A percentile compares a stretch with the other conserved stretches of the same genome.
Conservation (phyloP, 208 protist species). For the Crithidia thermophila region DNA sequence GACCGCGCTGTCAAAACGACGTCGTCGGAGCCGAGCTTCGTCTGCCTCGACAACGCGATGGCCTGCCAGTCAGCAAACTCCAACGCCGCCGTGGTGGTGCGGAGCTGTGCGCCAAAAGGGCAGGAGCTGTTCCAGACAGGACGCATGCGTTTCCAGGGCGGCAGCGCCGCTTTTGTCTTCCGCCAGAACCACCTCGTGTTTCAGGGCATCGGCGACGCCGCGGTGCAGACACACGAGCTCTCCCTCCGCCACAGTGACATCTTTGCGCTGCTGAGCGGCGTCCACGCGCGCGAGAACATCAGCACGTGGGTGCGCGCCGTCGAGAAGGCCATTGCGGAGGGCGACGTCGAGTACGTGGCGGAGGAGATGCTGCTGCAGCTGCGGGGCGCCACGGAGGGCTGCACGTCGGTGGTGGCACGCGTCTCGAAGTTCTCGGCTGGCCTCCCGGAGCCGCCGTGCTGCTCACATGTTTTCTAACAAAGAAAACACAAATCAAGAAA, state of each 20-base stretch:
- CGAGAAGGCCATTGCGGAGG: constrained; percentile 19
- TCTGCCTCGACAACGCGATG: constrained; percentile 57
- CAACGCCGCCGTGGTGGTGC: constrained; percentile 41
- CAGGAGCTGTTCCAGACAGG: constrained; percentile 22
- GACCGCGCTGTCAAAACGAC: constrained; percentile 81
- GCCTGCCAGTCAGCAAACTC: constrained; percentile 39
- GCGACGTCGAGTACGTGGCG: constrained; percentile 78
- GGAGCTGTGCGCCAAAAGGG: constrained; percentile 19
- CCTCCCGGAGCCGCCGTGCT: constrained; percentile 41
- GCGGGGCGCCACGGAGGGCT: constrained; percentile 15
- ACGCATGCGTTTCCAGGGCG: constrained; percentile 47
- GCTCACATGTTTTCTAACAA: constrained; percentile 24
- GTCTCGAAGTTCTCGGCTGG: constrained; percentile 42
- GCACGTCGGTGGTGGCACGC: constrained; percentile 46
- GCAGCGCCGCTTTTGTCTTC: constrained; percentile 54
- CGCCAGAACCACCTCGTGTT: constrained; percentile 53
- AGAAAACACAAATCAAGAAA: neutral
- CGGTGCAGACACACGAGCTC: constrained; percentile 51
- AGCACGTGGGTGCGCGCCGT: constrained; percentile 23
- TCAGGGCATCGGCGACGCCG: constrained; percentile 59
- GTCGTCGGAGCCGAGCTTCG: constrained; percentile 42
- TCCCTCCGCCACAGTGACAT: constrained; percentile 54
- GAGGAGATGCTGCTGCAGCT: constrained; percentile 78
- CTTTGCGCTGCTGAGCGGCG: constrained; percentile 57
- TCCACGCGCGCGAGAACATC: constrained; percentile 34